These are phyloP conservation scores for Arabidopsis suecica DNA, from an alignment of 345 rosid species.

Conservation along the genomic window DNA sequence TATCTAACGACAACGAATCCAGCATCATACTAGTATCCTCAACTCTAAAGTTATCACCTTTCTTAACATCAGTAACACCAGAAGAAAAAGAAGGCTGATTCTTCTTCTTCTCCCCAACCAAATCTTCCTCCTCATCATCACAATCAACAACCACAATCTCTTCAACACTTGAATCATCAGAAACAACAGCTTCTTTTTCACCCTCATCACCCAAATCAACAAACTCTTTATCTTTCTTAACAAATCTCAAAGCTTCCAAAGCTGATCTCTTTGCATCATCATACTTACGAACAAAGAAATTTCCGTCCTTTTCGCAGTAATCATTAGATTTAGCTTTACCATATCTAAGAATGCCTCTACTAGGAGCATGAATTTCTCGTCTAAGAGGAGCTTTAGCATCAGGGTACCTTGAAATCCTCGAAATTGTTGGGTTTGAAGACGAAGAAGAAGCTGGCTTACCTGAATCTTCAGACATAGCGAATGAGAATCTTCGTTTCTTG, in stretches of 20 bases:
- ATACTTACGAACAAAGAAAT: conserved; percentile 40
- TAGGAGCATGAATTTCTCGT: conserved; percentile 84
- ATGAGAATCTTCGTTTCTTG: conserved; percentile 65
- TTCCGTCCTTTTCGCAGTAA: conserved; percentile 44
- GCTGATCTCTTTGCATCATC: conserved; percentile 53
- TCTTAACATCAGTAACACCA: conserved; percentile 49
- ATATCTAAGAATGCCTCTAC: conserved; percentile 61
- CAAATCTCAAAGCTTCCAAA: conserved; percentile 50
- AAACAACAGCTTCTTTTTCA: conserved; percentile 44
- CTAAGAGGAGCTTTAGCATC: conserved; percentile 55
- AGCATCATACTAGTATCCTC: conserved; percentile 55
- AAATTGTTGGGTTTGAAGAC: conserved; percentile 51
- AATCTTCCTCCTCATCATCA: conserved; percentile 39
- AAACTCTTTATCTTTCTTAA: conserved; percentile 47
- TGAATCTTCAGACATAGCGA: conserved; percentile 43
- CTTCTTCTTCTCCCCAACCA: conserved; percentile 50
- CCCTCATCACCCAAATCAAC: conserved; percentile 54
- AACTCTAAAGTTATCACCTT: conserved; percentile 46
- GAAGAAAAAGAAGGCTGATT: conserved; percentile 51
- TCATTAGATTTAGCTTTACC: conserved; percentile 44
- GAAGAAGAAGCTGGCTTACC: conserved; percentile 36
- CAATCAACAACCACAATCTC: conserved; percentile 50
- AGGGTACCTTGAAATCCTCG: conserved; percentile 76
- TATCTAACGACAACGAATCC: conserved; percentile 52
- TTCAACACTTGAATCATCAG: conserved; percentile 62